Evolutionary conservation across 2,329 filamentous ascomycete genomes (phyloP).

Genomic region (Colletotrichum horii): DNA sequence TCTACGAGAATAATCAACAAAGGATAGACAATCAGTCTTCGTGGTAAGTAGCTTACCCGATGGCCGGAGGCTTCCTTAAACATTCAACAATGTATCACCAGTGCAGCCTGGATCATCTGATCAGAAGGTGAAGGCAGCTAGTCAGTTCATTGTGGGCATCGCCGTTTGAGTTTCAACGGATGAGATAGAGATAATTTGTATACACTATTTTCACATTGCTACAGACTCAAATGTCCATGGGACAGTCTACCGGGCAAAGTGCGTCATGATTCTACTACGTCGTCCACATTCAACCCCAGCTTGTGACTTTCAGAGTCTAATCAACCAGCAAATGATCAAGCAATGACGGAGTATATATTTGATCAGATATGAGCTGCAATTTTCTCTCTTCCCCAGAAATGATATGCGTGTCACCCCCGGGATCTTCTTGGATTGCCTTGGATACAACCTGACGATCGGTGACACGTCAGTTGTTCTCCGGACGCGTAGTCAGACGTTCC

Average conservation of each 20-base stretch:
- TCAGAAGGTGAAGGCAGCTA: too few species aligned
- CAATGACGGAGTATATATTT: not conserved
- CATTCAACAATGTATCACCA: too few species aligned
- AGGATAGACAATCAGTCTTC: too few species aligned
- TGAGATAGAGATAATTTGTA: not conserved
- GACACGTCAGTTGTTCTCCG: fast-evolving
- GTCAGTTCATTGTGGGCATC: too few species aligned
- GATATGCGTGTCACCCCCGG: not conserved
- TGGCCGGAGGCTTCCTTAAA: too few species aligned
- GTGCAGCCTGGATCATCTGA: too few species aligned
- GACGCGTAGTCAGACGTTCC: not conserved
- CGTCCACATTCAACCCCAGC: fast-evolving
- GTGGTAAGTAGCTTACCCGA: too few species aligned
- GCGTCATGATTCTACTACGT: fast-evolving
- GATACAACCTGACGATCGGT: not conserved
- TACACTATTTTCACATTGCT: fast-evolving
- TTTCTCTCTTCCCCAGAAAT: fast-evolving
- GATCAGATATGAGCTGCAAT: fast-evolving
- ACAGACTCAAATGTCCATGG: fast-evolving
- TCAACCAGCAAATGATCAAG: not conserved
- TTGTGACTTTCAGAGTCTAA: not conserved
- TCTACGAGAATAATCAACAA: too few species aligned
- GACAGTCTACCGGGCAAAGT: fast-evolving
- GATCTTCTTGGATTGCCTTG: fast-evolving
- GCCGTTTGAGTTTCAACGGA: not conserved